Conservation (phyloP, 192 early-diverging fungal species). For the Mortierella antarctica region DNA sequence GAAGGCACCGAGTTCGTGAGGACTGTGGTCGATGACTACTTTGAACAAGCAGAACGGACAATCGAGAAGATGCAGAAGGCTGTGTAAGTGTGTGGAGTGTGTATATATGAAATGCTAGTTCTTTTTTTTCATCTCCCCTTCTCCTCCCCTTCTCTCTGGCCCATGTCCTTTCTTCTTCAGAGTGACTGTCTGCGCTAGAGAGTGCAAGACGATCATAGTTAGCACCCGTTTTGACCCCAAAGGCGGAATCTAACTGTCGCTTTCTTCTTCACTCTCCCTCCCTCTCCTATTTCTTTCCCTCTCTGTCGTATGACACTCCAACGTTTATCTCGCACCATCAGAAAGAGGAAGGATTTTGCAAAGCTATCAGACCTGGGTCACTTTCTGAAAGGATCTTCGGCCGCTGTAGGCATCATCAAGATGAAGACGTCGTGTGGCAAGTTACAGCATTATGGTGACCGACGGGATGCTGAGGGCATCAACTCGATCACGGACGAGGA, state of each 20-base stretch:
- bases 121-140: neutral
- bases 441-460: slow-evolving; percentile 87
- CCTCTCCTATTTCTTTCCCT: neutral
- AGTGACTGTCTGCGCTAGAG: neutral
- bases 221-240: too few species aligned
- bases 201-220: neutral
- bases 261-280: neutral
- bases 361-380: slow-evolving; percentile 86
- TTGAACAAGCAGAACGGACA: slow-evolving; percentile 85
- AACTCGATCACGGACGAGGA: slow-evolving; percentile 63
- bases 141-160: neutral
- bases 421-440: slow-evolving; percentile 87
- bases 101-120: neutral
- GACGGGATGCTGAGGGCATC: slow-evolving; percentile 63
- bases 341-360: slow-evolving; percentile 67
- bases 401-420: slow-evolving; percentile 83
- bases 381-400: slow-evolving; percentile 93
- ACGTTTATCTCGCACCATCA: slow-evolving; percentile 11
- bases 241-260: too few species aligned
- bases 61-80: slow-evolving; percentile 81
- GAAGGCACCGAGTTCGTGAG: slow-evolving; percentile 85
- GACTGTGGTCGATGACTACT: slow-evolving; percentile 82
- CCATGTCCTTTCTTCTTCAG: neutral
- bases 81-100: slow-evolving; percentile 60
- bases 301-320: neutral